Evolutionary conservation across 1,284 basidiomycete genomes (phyloP).

Genomic region (Ustilago crameri): DNA sequence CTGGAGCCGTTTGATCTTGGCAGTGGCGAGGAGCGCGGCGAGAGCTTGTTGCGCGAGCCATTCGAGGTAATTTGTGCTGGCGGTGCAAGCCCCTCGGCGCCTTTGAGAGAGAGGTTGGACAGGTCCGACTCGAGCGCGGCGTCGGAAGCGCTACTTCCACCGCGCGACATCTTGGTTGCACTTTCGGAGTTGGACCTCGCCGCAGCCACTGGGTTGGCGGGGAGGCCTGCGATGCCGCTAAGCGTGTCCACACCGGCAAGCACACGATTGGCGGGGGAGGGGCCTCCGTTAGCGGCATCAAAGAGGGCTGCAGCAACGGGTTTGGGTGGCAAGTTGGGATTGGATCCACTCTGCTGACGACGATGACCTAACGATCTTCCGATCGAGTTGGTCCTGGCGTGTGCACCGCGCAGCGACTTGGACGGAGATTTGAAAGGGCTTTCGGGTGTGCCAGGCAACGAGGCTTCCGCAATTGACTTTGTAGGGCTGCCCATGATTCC

Average conservation of each 20-base stretch:
- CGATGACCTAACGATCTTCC: conserved; percentile 46
- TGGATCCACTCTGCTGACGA: conserved; percentile 53
- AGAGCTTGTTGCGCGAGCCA: conserved; percentile 6
- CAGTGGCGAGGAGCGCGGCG: conserved; percentile 3
- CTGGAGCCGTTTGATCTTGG: conserved; percentile 1
- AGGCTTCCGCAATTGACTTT: conserved; percentile 38
- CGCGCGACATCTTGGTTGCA: conserved; percentile 15
- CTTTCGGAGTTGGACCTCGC: conserved; percentile 28
- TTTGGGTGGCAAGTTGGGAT: conserved; percentile 57
- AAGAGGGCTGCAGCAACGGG: conserved; percentile 62
- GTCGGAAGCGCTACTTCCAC: neutral
- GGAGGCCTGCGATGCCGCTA: conserved; percentile 47
- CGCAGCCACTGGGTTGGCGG: conserved; percentile 42
- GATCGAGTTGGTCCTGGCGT: conserved; percentile 40
- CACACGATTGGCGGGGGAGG: conserved; percentile 56
- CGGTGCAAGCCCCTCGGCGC: conserved; percentile 1
- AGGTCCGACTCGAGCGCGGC: conserved; percentile 25
- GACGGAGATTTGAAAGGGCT: conserved; percentile 28
- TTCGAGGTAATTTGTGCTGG: conserved; percentile 17
- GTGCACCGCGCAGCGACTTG: conserved; percentile 20
- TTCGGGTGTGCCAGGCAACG: conserved; percentile 25
- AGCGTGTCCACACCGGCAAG: conserved; percentile 45
- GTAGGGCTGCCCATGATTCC: conserved; percentile 38
- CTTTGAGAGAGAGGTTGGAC: conserved; percentile 14
- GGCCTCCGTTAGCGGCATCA: conserved; percentile 63